Percentiles rank a stretch among this genome's conserved stretches.
phyloP scores from a whole-genome alignment of 2,329 filamentous ascomycete species.

The Tothia fuscella region DNA sequence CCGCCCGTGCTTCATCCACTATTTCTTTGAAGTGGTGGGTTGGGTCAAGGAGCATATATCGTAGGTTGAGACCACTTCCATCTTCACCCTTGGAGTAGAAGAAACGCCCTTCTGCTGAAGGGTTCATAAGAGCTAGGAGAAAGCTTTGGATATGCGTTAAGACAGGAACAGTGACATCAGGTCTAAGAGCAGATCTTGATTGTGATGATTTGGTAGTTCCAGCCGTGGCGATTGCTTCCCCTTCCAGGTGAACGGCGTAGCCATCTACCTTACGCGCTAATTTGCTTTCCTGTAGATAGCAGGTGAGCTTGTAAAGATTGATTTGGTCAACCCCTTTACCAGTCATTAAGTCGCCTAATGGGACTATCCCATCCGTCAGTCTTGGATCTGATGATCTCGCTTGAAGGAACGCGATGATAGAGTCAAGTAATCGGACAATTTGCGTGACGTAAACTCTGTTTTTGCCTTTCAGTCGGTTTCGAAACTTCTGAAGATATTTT shows the following conservation, averaged over 20 bases:
- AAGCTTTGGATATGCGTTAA: slow-evolving; percentile 56
- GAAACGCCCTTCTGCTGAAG: slow-evolving; percentile 54
- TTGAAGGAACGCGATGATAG: slow-evolving; percentile 58
- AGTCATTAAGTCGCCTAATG: slow-evolving; percentile 59
- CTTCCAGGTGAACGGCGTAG: slow-evolving; percentile 56
- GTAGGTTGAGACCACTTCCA: slow-evolving; percentile 48
- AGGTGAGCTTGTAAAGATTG: slow-evolving; percentile 78
- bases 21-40: slow-evolving; percentile 85
- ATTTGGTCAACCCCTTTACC: slow-evolving; percentile 89
- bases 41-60: slow-evolving; percentile 82
- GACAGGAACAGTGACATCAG: slow-evolving; percentile 33
- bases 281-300: slow-evolving; percentile 84
- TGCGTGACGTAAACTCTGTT: slow-evolving; percentile 88
- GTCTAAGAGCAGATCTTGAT: neutral
- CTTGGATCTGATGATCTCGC: slow-evolving; percentile 29
- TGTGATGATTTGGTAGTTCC: slow-evolving; percentile 11
- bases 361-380: slow-evolving; percentile 52
- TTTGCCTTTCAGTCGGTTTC: slow-evolving; percentile 76
- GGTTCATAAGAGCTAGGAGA: slow-evolving; percentile 73
- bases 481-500: slow-evolving; percentile 75
- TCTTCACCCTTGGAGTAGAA: slow-evolving; percentile 40
- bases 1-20: slow-evolving; percentile 69
- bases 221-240: slow-evolving; percentile 23
- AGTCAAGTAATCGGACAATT: slow-evolving; percentile 70
- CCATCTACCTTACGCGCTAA: slow-evolving; percentile 89